Conservation (phyloP, 345 rosid species). For the Alliaria petiolata region DNA sequence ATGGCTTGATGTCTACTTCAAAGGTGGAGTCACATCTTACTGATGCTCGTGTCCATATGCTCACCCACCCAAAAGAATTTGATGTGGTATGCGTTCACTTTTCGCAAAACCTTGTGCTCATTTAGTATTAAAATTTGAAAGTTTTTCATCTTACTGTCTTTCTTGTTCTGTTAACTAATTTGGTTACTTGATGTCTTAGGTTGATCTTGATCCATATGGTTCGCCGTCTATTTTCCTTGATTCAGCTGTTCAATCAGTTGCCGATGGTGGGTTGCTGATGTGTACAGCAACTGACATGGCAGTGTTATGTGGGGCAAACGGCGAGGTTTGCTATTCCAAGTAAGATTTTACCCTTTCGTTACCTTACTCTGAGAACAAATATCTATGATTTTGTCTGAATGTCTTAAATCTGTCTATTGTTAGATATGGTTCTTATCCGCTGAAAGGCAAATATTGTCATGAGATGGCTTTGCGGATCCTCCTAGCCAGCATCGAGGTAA, state of each 20-base stretch:
- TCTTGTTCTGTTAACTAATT: background rate
- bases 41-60: constrained; percentile 97
- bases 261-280: constrained; percentile 94
- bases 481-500: constrained; percentile 93
- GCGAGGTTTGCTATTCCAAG: constrained; percentile 99
- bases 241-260: constrained; percentile 93
- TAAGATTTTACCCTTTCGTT: constrained; percentile 41
- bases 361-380: constrained; percentile 7
- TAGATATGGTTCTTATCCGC: constrained; percentile 93
- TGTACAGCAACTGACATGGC: constrained; percentile 99
- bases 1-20: constrained; percentile 76
- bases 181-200: constrained; percentile 46
- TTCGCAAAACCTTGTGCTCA: background rate
- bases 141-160: background rate
- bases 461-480: constrained; percentile 99
- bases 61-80: constrained; percentile 89
- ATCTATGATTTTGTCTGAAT: constrained; percentile 2
- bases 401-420: constrained; percentile 24
- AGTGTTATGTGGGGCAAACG: constrained; percentile 95
- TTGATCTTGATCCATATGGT: constrained; percentile 99
- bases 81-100: constrained; percentile 62
- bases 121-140: background rate
- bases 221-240: constrained; percentile 95
- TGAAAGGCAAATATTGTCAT: constrained; percentile 95
- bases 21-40: constrained; percentile 93